Conservation (phyloP, 2,329 filamentous ascomycete genomes). For the Stemphylium vesicarium region DNA sequence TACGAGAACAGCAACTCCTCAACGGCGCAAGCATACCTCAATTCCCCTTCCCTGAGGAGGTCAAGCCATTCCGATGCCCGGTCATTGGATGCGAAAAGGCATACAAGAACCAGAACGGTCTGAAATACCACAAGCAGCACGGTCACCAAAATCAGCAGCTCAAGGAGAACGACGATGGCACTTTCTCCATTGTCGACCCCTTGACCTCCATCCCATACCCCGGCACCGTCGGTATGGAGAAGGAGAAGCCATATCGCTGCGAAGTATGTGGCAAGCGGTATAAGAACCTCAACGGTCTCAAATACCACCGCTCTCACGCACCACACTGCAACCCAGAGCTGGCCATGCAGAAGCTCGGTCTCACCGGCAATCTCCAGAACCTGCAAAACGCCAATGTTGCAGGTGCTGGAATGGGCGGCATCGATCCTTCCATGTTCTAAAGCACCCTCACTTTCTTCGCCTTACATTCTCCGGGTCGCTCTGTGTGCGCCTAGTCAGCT, state of each 20-base stretch:
- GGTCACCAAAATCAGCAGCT: conserved; percentile 96
- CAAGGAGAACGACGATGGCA: conserved; percentile 95
- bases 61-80: conserved; percentile 96
- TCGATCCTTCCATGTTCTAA: conserved; percentile 60
- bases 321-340: conserved; percentile 89
- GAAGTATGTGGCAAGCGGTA: conserved; percentile 97
- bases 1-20: conserved; percentile 69
- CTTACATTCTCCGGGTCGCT: conserved; percentile 10
- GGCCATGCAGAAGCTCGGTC: conserved; percentile 56
- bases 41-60: conserved; percentile 72
- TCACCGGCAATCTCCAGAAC: conserved; percentile 48
- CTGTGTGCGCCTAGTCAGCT: conserved; percentile 16
- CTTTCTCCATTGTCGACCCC: conserved; percentile 97
- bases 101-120: conserved; percentile 98
- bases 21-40: conserved; percentile 54
- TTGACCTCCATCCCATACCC: conserved; percentile 94
- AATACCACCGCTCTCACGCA: conserved; percentile 80
- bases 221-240: conserved; percentile 98
- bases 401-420: conserved; percentile 61
- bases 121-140: conserved; percentile 89
- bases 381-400: conserved; percentile 57
- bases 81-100: conserved; percentile 99
- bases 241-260: conserved; percentile 98
- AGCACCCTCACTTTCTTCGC: conserved; percentile 5
- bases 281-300: conserved; percentile 97